Evolutionary conservation across 371 early-diverging fungal species (phyloP).

Genomic region (Mucor mucedo): DNA sequence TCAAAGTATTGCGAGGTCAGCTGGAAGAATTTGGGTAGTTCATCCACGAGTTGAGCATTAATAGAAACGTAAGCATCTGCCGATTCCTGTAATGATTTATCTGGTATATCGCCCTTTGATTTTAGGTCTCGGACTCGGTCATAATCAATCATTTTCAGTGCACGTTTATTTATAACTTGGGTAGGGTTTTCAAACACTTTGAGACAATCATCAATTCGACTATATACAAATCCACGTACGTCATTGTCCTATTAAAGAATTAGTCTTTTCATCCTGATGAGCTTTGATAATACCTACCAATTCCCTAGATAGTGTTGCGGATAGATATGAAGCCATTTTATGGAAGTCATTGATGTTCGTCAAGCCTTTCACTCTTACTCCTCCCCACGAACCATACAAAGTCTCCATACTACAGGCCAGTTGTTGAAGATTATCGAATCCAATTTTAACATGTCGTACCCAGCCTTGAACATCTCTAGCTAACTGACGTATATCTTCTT

Average conservation of each 20-base stretch:
- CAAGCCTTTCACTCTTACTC: conserved; percentile 41
- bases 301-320: conserved; percentile 37
- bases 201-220: conserved; percentile 63
- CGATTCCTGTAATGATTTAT: conserved; percentile 70
- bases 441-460: conserved; percentile 55
- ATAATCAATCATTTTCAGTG: conserved; percentile 76
- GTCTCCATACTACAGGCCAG: conserved; percentile 66
- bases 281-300: conserved; percentile 14
- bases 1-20: conserved; percentile 69
- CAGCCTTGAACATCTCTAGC: conserved; percentile 60
- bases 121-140: conserved; percentile 67
- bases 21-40: conserved; percentile 72
- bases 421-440: conserved; percentile 60
- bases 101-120: conserved; percentile 64
- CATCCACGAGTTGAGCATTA: conserved; percentile 78
- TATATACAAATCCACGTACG: conserved; percentile 49
- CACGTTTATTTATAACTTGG: conserved; percentile 79
- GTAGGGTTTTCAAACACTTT: conserved; percentile 70
- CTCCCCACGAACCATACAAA: conserved; percentile 57
- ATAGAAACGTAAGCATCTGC: conserved; percentile 74
- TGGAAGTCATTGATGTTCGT: conserved; percentile 35
- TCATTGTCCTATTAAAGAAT: conserved; percentile 9
- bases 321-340: conserved; percentile 27
- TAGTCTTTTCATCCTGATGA: neutral
- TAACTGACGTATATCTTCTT: conserved; percentile 56